These are phyloP conservation scores for Cornus suecica DNA, from an alignment of 148 eudicot genomes.

Conservation along the genomic window DNA sequence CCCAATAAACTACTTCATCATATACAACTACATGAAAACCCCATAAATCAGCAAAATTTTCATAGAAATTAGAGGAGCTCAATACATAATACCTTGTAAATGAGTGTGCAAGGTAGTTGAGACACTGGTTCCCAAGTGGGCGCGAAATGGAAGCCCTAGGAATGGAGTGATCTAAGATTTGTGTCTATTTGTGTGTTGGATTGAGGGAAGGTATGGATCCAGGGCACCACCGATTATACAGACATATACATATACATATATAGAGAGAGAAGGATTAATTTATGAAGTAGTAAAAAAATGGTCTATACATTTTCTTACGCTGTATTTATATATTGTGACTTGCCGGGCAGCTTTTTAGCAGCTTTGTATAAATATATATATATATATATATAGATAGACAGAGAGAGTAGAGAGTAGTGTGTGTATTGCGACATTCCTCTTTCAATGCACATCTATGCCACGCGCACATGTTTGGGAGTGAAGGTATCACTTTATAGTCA, in stretches of 20 bases:
- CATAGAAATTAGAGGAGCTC: background rate
- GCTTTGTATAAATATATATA: no score
- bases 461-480: slow-evolving; percentile 6
- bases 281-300: background rate
- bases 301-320: slow-evolving; percentile 2
- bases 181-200: slow-evolving; percentile 5
- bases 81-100: slow-evolving; percentile 6
- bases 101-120: background rate
- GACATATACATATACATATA: background rate
- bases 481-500: no score
- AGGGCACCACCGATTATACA: slow-evolving; percentile 1
- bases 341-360: slow-evolving; percentile 13
- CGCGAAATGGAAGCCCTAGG: background rate
- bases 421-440: slow-evolving; percentile 13
- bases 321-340: slow-evolving; percentile 15
- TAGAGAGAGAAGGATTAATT: background rate
- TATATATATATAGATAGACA: slow-evolving; percentile 11
- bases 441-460: slow-evolving; percentile 4
- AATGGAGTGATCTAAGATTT: slow-evolving; percentile 1
- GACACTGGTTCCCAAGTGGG: background rate
- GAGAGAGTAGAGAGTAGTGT: slow-evolving; percentile 11
- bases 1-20: background rate
- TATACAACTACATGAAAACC: slow-evolving; percentile 7
- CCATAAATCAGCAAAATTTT: background rate
- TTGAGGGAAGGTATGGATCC: slow-evolving; percentile 16